Conservation (phyloP, 768 basidiomycete genomes). For the Auriscalpium microsporum region DNA sequence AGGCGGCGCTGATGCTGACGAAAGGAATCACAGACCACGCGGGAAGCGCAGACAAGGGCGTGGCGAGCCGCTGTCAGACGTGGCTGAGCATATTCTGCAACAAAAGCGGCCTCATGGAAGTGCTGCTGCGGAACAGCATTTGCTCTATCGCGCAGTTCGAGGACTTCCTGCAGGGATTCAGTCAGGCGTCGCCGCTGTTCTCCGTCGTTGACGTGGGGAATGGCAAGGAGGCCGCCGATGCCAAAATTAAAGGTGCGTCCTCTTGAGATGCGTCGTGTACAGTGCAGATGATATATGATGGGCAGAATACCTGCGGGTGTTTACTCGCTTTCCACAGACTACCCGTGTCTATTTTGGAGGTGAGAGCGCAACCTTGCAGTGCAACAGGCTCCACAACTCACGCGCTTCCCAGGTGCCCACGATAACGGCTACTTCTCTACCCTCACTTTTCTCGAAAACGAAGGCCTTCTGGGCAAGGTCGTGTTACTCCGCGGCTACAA, state of each 20-base stretch:
- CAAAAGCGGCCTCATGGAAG: constrained; percentile 27
- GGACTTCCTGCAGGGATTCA: constrained; percentile 30
- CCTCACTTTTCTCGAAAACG: constrained; percentile 29
- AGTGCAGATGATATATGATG: no score
- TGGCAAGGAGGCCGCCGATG: constrained; percentile 36
- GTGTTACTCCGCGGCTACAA: constrained; percentile 32
- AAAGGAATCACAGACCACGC: constrained; percentile 29
- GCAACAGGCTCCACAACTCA: not conserved
- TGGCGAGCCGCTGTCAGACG: constrained; percentile 23
- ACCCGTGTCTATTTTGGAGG: constrained; percentile 33
- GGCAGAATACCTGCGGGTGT: constrained; percentile 45
- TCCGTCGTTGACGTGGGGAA: constrained; percentile 33
- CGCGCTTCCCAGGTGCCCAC: constrained; percentile 22
- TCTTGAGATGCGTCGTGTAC: no score
- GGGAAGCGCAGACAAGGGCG: constrained; percentile 17
- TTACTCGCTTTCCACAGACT: constrained; percentile 39
- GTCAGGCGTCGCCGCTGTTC: constrained; percentile 32
- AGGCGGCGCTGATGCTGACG: constrained; percentile 28
- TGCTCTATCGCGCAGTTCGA: constrained; percentile 30
- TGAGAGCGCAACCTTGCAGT: constrained; percentile 1
- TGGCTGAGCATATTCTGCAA: constrained; percentile 33
- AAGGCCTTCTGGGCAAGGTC: constrained; percentile 30
- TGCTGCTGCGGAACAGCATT: constrained; percentile 19
- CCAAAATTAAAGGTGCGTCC: constrained; percentile 31
- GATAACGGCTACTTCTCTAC: constrained; percentile 35